phyloP scores from a whole-genome alignment of 208 protist genomes.

The Naegleria fowleri region DNA sequence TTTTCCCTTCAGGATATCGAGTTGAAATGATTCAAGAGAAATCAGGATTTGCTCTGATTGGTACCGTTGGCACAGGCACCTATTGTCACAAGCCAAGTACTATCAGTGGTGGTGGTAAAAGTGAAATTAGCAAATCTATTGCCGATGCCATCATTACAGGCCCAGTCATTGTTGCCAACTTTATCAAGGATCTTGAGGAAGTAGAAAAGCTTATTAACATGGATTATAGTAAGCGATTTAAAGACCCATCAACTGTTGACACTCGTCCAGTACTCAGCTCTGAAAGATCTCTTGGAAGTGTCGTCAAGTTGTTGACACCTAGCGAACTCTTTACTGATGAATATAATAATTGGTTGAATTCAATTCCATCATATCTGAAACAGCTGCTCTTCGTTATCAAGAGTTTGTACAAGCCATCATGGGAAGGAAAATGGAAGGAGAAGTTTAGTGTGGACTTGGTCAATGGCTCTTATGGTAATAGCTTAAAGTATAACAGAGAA shows the following conservation, averaged over 20 bases:
- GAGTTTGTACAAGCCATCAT: background rate
- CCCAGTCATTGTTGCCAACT: slow-evolving; percentile 38
- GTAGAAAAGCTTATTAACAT: slow-evolving; percentile 37
- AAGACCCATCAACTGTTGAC: background rate
- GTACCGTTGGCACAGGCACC: background rate
- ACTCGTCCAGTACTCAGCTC: background rate
- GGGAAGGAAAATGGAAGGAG: background rate
- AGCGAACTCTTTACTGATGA: background rate
- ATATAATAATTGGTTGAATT: background rate
- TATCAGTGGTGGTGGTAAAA: slow-evolving; percentile 50
- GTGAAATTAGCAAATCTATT: slow-evolving; percentile 49
- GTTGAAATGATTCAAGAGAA: slow-evolving; percentile 38
- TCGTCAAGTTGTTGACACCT: background rate
- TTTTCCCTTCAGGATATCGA: slow-evolving; percentile 46
- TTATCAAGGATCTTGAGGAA: slow-evolving; percentile 31
- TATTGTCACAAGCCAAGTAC: slow-evolving; percentile 39
- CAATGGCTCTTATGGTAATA: slow-evolving; percentile 42
- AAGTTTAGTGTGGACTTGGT: slow-evolving; percentile 44
- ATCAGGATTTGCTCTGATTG: background rate
- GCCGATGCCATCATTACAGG: slow-evolving; percentile 40
- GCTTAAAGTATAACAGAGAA: slow-evolving; percentile 36
- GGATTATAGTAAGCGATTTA: slow-evolving; percentile 41
- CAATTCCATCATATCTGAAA: background rate
- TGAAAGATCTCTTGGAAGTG: background rate
- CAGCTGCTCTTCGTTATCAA: background rate